Percentiles rank a stretch among this genome's conserved stretches.
These are phyloP conservation scores for Casuarina equisetifolia DNA, from an alignment of 306 rosid genomes.

Conservation along the genomic window DNA sequence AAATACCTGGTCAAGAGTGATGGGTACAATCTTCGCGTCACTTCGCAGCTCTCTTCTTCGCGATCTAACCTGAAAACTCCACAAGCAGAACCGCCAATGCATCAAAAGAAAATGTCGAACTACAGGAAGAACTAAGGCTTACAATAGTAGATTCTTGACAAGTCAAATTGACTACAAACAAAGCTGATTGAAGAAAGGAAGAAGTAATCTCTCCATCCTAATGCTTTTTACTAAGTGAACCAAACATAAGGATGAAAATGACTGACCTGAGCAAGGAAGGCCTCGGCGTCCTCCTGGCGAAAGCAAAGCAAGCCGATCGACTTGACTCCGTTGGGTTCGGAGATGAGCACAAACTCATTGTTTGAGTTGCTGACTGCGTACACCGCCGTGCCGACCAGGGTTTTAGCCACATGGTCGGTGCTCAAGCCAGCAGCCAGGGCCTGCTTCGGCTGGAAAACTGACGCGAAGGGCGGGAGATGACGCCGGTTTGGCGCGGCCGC, in stretches of 20 bases:
- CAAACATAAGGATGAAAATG: neutral
- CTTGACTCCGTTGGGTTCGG: constrained; percentile 71
- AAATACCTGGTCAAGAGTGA: constrained; percentile 87
- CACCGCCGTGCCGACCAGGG: constrained; percentile 81
- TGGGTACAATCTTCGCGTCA: constrained; percentile 77
- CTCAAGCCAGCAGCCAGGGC: constrained; percentile 68
- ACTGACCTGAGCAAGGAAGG: constrained; percentile 82
- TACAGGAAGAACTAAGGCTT: no score
- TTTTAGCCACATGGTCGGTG: constrained; percentile 66
- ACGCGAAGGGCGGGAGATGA: constrained; percentile 39
- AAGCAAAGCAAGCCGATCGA: constrained; percentile 92
- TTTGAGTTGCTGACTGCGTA: constrained; percentile 89
- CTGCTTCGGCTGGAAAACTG: constrained; percentile 46
- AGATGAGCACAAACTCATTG: constrained; percentile 91
- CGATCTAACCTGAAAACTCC: constrained; percentile 60
- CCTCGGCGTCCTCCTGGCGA: constrained; percentile 90
- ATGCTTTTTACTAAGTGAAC: neutral
- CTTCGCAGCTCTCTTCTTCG: constrained; percentile 65
- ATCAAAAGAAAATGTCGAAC: neutral
- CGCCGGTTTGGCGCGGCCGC: constrained; percentile 6
- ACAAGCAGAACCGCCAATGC: neutral
- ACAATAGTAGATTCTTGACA: neutral
- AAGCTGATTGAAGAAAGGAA: neutral
- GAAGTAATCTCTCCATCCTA: neutral
- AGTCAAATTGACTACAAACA: neutral